Base-by-base conservation (phyloP, 2,329 filamentous ascomycete species). In the Arthroderma sp. region DNA sequence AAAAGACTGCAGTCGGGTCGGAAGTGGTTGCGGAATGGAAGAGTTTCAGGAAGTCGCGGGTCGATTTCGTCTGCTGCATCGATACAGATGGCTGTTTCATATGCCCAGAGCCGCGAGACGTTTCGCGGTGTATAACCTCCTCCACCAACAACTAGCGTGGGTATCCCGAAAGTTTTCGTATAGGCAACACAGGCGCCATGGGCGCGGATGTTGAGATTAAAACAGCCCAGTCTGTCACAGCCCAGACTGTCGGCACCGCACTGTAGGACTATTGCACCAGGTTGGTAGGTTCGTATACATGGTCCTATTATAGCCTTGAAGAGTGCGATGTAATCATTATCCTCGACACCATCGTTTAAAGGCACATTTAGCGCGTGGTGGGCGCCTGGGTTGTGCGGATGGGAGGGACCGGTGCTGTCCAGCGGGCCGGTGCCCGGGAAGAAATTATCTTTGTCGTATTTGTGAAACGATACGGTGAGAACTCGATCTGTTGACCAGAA, bases 41-140 rank as follows among this genome's bases (percentile, higher is more conserved):
- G 79, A 55, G 93, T 80, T 32, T 76, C 66, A 0, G 91, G 89
- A 29, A 96, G 81, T 8, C 78, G 74, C 11, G 82, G 75, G 59
- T 76, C 69, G 50, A 95, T 81, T 46, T 77, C 75, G 50, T 82
- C 73, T 48, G 83, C 73, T 46, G 79, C 80, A 53, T 81, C 80
- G 50, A 93, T 84, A 48, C 86, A 86, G 53, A 96, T 85, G 49
- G 84, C 83, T 8, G 91, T 98, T 67, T 98, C 91, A 65, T 94
- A 89, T 27, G 88, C 86, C 91, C 91, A 98, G 29, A 89, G 87
- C 44, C 91, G 83, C 36, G 91, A 91, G 5, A 98, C 91, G 57
- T 98, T 98, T 52, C 89, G 79, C 4, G 91, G 88, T 9, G 91
- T 98, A 65, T 98, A 98, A 29, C 91, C 91, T 46, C 91, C 91